Base-by-base conservation (phyloP, 805 yeast species). In the Yamadazyma sp. region DNA sequence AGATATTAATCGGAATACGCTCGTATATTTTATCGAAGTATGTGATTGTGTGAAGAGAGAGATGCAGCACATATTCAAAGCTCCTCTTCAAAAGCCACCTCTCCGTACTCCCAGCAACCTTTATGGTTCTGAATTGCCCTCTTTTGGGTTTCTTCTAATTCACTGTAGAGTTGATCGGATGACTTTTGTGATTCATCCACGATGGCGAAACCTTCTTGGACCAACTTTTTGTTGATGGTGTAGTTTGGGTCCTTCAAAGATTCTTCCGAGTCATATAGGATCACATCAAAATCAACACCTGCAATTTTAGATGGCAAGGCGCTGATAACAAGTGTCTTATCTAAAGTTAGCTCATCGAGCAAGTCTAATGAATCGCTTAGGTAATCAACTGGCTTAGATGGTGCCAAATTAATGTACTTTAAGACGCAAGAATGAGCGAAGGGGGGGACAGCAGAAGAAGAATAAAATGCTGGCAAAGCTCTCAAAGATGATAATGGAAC, bases 81-180 rank as follows among this genome's bases (percentile, higher is more conserved):
- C 22, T 61, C 69, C 4, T 78, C 83, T 39, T 77, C 82, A 38
- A 69, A 78, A 25, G 81, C 73, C 24, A 84, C 74, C 53, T 83
- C 88, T 35, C 90, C 90, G 48, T 75, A 79, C 59, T 80, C 78
- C 90, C 90, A 83, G 54, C 85, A 80, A 4, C 89, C 89, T 14
- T 60, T 51, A 43, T 77, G 80, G 21, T 50, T 57, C 12, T 57
- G 37, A 53, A 70, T 75, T 19, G 88, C 88, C 5, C 46, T 49
- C 13, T 48, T 42, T 57, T 83, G 82, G 3, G 68, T 64, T 21
- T 53, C 58, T 33, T 63, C 40, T 37, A 80, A 56, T 6, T 55
- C 62, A 7, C 46, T 48, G 15, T 53, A 53, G 21, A 64, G 63
- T 31, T 62, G 64, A 37, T 70, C 74, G 25, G 59, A 41, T 2